Evolutionary conservation across 2,329 filamentous ascomycete genomes (phyloP).

Genomic region (Uncinocarpus reesii): DNA sequence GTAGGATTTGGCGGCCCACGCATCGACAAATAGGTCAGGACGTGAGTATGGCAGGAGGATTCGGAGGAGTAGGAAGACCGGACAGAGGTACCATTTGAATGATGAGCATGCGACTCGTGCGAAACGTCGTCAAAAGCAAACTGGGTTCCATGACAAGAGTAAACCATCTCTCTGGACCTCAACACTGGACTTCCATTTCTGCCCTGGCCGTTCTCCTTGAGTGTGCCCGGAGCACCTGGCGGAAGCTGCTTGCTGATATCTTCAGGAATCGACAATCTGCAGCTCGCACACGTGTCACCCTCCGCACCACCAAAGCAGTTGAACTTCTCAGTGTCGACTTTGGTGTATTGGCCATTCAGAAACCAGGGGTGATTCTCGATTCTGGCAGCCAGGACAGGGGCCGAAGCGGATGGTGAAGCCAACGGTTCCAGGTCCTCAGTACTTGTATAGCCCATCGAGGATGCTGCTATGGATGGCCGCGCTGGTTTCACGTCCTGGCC

Average conservation of each 20-base stretch:
- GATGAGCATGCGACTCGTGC: constrained; percentile 30
- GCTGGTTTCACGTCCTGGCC: constrained; percentile 19
- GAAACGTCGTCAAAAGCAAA: constrained; percentile 29
- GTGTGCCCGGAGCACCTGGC: constrained; percentile 43
- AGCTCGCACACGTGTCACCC: constrained; percentile 48
- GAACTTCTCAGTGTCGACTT: constrained; percentile 37
- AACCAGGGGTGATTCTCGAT: constrained; percentile 46
- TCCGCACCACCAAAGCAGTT: constrained; percentile 37
- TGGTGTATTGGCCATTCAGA: constrained; percentile 29
- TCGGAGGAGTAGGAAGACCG: constrained; percentile 37
- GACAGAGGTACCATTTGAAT: constrained; percentile 31
- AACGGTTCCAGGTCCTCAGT: constrained; percentile 18
- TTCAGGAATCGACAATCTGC: constrained; percentile 46
- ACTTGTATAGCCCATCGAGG: constrained; percentile 13
- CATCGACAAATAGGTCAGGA: constrained; percentile 49
- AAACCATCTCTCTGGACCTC: constrained; percentile 45
- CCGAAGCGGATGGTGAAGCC: constrained; percentile 14
- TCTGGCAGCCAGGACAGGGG: constrained; percentile 21
- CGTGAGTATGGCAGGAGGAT: constrained; percentile 45
- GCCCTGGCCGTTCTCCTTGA: constrained; percentile 40
- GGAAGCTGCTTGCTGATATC: constrained; percentile 45
- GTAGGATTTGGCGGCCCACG: constrained; percentile 45
- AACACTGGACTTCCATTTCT: constrained; percentile 46
- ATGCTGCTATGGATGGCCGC: constrained; percentile 8
- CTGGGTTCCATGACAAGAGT: constrained; percentile 39